A percentile compares a stretch with the other conserved stretches of the same genome.
Evolutionary conservation across 176 grass and related monocot species (phyloP).

Genomic region (Bolboschoenus planiculmis): DNA sequence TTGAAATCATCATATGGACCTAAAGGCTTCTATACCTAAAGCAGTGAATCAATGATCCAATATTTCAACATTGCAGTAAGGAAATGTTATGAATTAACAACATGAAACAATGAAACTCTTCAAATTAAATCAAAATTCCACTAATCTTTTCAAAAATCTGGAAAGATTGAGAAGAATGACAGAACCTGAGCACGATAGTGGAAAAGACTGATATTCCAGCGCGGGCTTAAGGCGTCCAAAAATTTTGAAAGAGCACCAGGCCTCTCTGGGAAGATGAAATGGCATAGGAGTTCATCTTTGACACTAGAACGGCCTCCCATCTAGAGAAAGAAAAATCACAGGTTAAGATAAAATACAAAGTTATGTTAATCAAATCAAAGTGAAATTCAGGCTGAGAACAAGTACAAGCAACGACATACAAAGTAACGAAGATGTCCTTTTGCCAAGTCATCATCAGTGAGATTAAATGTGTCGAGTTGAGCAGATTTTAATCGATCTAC

Average conservation of each 20-base stretch:
- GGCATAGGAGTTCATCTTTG: conserved; percentile 70
- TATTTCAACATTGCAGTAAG: background rate
- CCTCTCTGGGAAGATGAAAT: conserved; percentile 92
- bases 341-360: conserved; percentile 3
- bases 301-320: conserved; percentile 86
- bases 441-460: conserved; percentile 77
- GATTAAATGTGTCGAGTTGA: conserved; percentile 67
- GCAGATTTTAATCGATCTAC: conserved; percentile 51
- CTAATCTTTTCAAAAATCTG: background rate
- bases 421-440: conserved; percentile 96
- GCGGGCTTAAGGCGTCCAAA: conserved; percentile 72
- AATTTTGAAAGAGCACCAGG: conserved; percentile 85
- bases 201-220: conserved; percentile 98
- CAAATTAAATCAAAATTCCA: background rate
- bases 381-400: background rate
- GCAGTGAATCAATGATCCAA: background rate
- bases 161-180: conserved; percentile 5
- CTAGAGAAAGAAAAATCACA: conserved; percentile 31
- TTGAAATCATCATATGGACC: background rate
- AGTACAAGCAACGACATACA: conserved; percentile 45
- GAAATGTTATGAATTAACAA: background rate
- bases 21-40: background rate
- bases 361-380: background rate
- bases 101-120: background rate
- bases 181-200: conserved; percentile 87